A percentile compares a stretch with the other conserved stretches of the same genome.
phyloP scores from a whole-genome alignment of 345 rosid species.

The Dimocarpus longan region DNA sequence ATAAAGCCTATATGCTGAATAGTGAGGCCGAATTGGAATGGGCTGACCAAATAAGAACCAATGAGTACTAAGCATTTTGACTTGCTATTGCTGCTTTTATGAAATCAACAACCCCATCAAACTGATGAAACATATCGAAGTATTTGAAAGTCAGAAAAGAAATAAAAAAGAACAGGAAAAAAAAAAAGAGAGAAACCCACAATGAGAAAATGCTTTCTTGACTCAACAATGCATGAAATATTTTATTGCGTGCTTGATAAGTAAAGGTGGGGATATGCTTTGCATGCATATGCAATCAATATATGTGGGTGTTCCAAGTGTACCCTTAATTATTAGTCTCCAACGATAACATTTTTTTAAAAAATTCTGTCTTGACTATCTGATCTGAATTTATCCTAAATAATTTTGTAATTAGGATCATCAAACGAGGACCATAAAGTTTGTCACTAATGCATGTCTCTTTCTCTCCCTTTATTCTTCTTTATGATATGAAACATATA shows the following conservation, averaged over 20 bases:
- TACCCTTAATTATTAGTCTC: neutral
- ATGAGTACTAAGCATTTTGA: neutral
- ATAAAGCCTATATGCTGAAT: neutral
- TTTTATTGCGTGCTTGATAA: neutral
- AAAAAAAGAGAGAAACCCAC: neutral
- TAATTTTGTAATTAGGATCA: too few species aligned
- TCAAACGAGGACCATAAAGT: too few species aligned
- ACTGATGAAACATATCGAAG: neutral
- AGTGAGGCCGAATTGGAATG: neutral
- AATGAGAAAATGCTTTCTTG: neutral
- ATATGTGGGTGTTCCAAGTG: neutral
- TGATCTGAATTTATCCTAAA: too few species aligned
- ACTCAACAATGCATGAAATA: slow-evolving; percentile 7
- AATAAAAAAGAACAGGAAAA: too few species aligned
- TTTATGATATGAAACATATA: too few species aligned
- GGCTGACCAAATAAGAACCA: neutral
- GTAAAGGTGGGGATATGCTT: neutral
- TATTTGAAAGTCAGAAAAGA: neutral
- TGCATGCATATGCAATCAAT: neutral
- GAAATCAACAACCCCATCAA: neutral
- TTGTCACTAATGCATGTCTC: too few species aligned
- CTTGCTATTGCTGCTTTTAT: neutral
- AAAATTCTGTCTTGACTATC: too few species aligned
- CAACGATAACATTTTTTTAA: too few species aligned
- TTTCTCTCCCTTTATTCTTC: too few species aligned